These are phyloP conservation scores for Pelagophyceae sp. DNA, from an alignment of 352 stramenopile genomes.

Conservation along the genomic window DNA sequence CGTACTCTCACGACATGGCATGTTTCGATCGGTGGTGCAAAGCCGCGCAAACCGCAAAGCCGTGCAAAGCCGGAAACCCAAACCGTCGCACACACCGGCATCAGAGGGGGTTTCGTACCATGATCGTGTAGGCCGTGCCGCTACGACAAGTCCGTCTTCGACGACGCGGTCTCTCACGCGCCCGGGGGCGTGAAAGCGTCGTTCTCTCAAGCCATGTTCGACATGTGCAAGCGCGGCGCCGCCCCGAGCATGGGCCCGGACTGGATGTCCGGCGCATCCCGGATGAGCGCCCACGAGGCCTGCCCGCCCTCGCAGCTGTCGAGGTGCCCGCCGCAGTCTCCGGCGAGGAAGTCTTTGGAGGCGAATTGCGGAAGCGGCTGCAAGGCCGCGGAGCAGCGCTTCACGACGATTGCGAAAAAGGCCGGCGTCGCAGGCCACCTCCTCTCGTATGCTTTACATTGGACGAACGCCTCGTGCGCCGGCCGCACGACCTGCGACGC, in stretches of 20 bases:
- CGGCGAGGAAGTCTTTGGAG: background rate
- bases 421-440: background rate
- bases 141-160: background rate
- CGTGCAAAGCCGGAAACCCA: too few species aligned
- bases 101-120: too few species aligned
- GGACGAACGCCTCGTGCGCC: background rate
- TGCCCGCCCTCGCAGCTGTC: background rate
- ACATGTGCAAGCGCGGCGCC: background rate
- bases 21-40: slow-evolving; percentile 7
- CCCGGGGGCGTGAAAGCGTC: background rate
- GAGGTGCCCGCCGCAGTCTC: background rate
- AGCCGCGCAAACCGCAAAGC: too few species aligned
- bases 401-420: background rate
- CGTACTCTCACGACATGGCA: slow-evolving; percentile 19
- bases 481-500: background rate
- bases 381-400: background rate
- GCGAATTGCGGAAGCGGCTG: background rate
- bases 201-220: background rate
- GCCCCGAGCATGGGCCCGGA: background rate
- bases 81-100: too few species aligned
- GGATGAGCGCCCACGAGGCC: background rate
- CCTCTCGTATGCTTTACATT: background rate
- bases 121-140: too few species aligned
- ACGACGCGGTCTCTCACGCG: background rate
- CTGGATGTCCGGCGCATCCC: background rate